Base-by-base conservation (phyloP, 108 stramenopile genomes). In the Bacterosira constricta region DNA sequence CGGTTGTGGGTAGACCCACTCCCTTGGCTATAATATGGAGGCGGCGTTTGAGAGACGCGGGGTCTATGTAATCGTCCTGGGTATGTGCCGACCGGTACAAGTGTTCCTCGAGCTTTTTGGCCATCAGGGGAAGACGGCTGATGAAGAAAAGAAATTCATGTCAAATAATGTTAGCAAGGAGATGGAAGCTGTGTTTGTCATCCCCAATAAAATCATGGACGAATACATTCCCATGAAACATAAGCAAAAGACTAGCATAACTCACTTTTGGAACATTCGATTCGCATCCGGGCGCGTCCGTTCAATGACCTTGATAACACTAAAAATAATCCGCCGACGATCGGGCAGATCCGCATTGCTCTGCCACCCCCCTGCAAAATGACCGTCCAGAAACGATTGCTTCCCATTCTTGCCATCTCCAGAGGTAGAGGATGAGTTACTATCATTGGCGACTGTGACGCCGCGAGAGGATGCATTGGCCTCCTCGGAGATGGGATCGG, bases 341-440 rank as follows among this genome's bases (percentile, higher is more conserved):
- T 92, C 91, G 1, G 91, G 86, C 8, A 92, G 52, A 76, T 92
- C 91, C 4, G 72, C 88, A 71, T 92, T 92, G 27, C 84, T 85
- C 66, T 92, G 91, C 91, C 91, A 92, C 3, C 91, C 91, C 25
- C 91, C 91, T 36, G 82, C 88, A 74, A 92, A 92, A 45, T 74
- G 82, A 9, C 90, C 90, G 47, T 87, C 88, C 31, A 91, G 65
- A 56, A 86, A 86, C 9, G 83, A 53, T 55, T 78, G 73, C 31
- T 67, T 54, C 29, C 59, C 34, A 37, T 59, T 52, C 18, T 11
- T 17, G 20, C 27, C 45, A 37, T 32, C 37, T n/a, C n/a, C n/a
- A n/a, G n/a, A n/a, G n/a, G n/a, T n/a, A n/a, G n/a, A n/a, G n/a
- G n/a, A n/a, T n/a, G n/a, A n/a, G n/a, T n/a, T n/a, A n/a, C n/a